Percentiles rank a stretch among this genome's conserved stretches.
Evolutionary conservation across 495 filamentous ascomycete species (phyloP).

Genomic region (Hypomontagnella monticulosa): DNA sequence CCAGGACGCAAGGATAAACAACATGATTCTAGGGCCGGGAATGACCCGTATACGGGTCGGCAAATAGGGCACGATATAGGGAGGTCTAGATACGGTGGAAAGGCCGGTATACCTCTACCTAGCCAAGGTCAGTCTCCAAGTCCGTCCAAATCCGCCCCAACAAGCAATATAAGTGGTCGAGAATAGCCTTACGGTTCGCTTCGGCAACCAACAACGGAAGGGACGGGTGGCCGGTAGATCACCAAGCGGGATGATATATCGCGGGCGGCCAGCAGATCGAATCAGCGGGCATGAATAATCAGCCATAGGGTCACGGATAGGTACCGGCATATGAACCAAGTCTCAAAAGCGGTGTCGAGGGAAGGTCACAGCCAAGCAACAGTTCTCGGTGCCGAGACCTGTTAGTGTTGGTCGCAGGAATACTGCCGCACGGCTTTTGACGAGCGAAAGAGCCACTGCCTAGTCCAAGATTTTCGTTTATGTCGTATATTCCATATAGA

Average conservation of each 20-base stretch:
- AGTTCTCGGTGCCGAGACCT: not conserved
- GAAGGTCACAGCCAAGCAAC: not conserved
- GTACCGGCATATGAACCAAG: not conserved
- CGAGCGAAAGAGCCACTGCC: not conserved
- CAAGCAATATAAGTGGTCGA: not conserved
- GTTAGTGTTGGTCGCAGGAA: not conserved
- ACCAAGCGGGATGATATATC: constrained; percentile 21
- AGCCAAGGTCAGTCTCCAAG: not conserved
- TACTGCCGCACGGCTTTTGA: constrained; percentile 8
- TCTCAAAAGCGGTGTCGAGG: constrained; percentile 3
- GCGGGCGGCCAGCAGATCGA: constrained; percentile 7
- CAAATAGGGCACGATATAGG: not conserved
- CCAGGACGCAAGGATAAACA: not conserved
- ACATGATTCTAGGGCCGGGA: not conserved
- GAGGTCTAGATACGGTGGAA: no score
- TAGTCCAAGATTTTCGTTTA: constrained; percentile 5
- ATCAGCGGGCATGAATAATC: not conserved
- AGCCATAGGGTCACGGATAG: not conserved
- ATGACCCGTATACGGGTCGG: not conserved
- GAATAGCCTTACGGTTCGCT: not conserved
- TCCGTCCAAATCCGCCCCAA: not conserved
- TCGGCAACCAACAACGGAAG: not conserved
- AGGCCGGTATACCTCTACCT: not conserved
- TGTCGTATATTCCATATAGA: constrained; percentile 16
- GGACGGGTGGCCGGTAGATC: constrained; percentile 1